phyloP scores from a whole-genome alignment of 306 rosid genomes.

The Medicago arabica region DNA sequence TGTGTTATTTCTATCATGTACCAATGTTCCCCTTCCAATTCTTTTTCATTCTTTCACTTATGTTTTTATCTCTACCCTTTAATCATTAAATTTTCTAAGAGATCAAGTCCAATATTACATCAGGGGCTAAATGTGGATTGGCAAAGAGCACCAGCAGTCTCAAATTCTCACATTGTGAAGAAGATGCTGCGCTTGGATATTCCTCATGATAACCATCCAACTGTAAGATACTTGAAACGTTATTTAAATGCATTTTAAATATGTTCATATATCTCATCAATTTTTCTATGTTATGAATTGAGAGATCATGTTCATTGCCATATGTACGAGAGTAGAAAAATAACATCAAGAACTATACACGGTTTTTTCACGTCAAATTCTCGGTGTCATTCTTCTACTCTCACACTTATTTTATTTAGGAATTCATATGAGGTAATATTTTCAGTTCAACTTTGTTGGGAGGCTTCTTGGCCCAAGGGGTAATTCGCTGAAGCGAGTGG shows the following conservation, averaged over 20 bases:
- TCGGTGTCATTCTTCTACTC: background rate
- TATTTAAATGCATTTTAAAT: constrained; percentile 1
- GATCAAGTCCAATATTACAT: constrained; percentile 36
- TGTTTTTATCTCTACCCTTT: too few species aligned
- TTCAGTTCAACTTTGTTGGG: constrained; percentile 68
- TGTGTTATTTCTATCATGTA: constrained; percentile 11
- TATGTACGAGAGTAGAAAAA: background rate
- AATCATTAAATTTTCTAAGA: constrained; percentile 11
- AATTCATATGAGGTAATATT: background rate
- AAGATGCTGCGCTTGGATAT: constrained; percentile 63
- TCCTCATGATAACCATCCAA: constrained; percentile 58
- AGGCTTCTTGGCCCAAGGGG: constrained; percentile 71
- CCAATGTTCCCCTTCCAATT: background rate
- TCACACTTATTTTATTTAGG: background rate
- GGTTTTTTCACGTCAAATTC: too few species aligned
- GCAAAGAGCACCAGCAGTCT: constrained; percentile 49
- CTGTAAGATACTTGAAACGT: constrained; percentile 43
- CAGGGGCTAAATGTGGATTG: constrained; percentile 58
- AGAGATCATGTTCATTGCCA: background rate
- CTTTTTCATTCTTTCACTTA: background rate
- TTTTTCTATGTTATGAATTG: background rate
- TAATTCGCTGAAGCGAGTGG: constrained; percentile 65
- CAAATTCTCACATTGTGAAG: constrained; percentile 53
- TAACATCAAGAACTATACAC: too few species aligned
- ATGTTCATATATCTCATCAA: too few species aligned